Conservation (phyloP, 2,329 filamentous ascomycete species). For the Herpomyces periplanetae region DNA sequence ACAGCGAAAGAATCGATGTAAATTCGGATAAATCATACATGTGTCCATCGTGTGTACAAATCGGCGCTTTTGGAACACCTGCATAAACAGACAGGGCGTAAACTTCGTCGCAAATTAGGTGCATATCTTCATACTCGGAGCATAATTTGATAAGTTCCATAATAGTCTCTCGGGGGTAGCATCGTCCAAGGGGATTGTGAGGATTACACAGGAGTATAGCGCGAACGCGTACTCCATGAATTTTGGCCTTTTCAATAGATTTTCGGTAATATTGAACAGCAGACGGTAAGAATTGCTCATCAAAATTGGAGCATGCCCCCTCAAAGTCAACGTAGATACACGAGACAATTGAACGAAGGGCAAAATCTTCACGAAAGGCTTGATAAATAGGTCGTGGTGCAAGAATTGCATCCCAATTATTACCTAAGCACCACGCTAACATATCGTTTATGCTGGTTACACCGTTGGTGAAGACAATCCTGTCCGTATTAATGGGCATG, state of each 20-base stretch:
- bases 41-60: neutral
- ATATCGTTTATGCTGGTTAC: slow-evolving; percentile 10
- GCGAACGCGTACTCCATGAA: slow-evolving; percentile 7
- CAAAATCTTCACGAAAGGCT: slow-evolving; percentile 12
- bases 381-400: slow-evolving; percentile 11
- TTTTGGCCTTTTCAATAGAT: slow-evolving; percentile 7
- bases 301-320: too few species aligned
- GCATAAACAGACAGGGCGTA: too few species aligned
- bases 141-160: too few species aligned
- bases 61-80: slow-evolving; percentile 1
- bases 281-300: slow-evolving; percentile 9
- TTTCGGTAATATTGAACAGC: slow-evolving; percentile 11
- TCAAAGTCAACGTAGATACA: slow-evolving; percentile 10
- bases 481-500: slow-evolving; percentile 6
- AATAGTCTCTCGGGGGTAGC: slow-evolving; percentile 5
- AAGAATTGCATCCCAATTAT: slow-evolving; percentile 11
- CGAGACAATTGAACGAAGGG: too few species aligned
- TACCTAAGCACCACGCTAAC: slow-evolving; percentile 9
- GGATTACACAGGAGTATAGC: slow-evolving; percentile 13
- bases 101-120: too few species aligned
- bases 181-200: slow-evolving; percentile 11
- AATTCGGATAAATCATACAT: slow-evolving; percentile 4
- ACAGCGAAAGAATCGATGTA: too few species aligned
- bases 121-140: too few species aligned
- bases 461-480: slow-evolving; percentile 9